Evolutionary conservation across 345 rosid species (phyloP), one percentile per base, ranked within the genome.

Genomic region (Moringa oleifera): DNA sequence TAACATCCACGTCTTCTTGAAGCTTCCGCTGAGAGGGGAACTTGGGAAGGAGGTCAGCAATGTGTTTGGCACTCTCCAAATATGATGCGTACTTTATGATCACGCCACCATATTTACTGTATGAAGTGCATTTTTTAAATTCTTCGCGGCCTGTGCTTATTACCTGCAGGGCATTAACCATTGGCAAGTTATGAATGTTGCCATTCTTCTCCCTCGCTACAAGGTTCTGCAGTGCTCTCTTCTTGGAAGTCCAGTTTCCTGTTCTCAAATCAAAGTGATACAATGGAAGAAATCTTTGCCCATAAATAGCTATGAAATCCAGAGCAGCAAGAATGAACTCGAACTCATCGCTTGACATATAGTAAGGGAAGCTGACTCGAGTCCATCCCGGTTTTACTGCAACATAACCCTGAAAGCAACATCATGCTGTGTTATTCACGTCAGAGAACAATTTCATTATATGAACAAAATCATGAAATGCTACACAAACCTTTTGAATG

Each of bases 381-480:
- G 92, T 75, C 87, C 89, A 80, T 20, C 89, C 89, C 0, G 85
- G 91, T 63, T 86, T 86, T 16, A 51, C 67, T 31, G 81, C 89
- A 4, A 0, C 2, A 12, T 71, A 83, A 5, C 84, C 89, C 85
- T 79, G 77, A 41, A 41, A 41, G 12, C 47, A 9, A 7, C 47
- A 41, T 41, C 47, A 41, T 2, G 8, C 33, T 2, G 8, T 28
- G 33, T 8, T 8, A 28, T 23, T 12, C 15, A 17, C 36, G 23
- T 22, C 31, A 25, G 18, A 0, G 19, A 15, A 17, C n/a, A n/a
- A n/a, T 28, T 20, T 18, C 56, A n/a, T 57, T 57, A 19, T 1
- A 10, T 20, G 4, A 31, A 37, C 19, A 13, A 57, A 31, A 56
- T 1, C 13, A 31, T 10, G 22, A 12, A 15, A 15, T 41, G 6